Percentiles rank a stretch among this genome's conserved stretches.
These are phyloP conservation scores for Gentiana straminea DNA, from an alignment of 257 asterid species.

Conservation along the genomic window DNA sequence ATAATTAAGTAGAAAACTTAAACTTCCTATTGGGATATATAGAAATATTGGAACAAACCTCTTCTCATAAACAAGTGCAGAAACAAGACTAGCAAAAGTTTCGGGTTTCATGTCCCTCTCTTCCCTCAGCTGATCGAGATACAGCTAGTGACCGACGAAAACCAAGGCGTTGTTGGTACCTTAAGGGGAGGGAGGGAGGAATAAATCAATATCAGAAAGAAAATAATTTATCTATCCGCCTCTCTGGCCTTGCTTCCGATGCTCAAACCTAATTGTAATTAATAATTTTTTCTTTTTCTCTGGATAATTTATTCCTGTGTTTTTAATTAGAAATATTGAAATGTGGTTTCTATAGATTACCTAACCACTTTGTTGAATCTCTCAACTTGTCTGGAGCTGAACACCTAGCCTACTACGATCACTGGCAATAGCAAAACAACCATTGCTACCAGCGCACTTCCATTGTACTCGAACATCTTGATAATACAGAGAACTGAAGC, in stretches of 20 bases:
- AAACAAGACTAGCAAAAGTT: constrained; percentile 92
- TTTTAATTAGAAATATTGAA: no score
- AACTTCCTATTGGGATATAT: no score
- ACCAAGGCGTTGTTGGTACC: constrained; percentile 62
- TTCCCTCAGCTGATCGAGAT: constrained; percentile 58
- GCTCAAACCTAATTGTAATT: no score
- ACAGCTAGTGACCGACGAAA: constrained; percentile 73
- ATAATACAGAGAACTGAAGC: no score
- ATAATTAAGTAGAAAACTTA: no score
- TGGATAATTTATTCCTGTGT: background rate
- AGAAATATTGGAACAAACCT: constrained; percentile 38
- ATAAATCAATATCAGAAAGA: background rate
- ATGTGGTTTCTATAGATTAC: no score
- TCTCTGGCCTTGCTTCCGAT: no score
- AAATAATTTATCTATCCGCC: background rate
- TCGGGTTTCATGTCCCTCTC: constrained; percentile 99
- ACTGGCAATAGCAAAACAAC: constrained; percentile 88
- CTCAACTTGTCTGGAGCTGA: constrained; percentile 55
- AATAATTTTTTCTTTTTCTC: no score
- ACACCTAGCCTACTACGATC: constrained; percentile 76
- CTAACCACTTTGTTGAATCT: no score
- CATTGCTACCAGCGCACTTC: no score
- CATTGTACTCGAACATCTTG: no score
- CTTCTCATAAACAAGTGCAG: constrained; percentile 81
- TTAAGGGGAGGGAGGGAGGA: constrained; percentile 11